Evolutionary conservation across 106 monocot species (phyloP).

Genomic region (Hemerocallis citrina): DNA sequence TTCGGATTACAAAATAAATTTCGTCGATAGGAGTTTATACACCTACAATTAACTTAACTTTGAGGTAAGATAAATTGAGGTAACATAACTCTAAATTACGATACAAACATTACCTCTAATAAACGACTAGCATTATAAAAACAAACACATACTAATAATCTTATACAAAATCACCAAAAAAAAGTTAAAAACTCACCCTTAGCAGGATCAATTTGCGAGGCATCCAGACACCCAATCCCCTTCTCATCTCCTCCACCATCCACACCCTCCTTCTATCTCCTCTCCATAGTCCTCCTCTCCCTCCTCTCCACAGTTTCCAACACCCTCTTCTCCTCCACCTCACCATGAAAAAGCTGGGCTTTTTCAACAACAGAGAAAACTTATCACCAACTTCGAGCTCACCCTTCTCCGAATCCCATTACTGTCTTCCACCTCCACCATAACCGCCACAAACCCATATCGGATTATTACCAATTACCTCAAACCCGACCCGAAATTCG

Average conservation of each 20-base stretch:
- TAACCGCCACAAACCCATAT: neutral
- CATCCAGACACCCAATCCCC: slow-evolving; percentile 4
- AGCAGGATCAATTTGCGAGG: slow-evolving; percentile 12
- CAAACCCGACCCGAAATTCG: neutral
- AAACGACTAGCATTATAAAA: no score
- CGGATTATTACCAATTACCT: slow-evolving; percentile 5
- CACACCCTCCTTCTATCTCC: slow-evolving; percentile 1
- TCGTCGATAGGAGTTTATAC: no score
- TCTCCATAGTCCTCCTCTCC: neutral
- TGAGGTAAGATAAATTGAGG: no score
- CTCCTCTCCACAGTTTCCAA: no score
- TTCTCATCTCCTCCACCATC: neutral
- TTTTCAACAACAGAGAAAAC: slow-evolving; percentile 7
- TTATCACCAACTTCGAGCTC: slow-evolving; percentile 5
- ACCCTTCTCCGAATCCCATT: slow-evolving; percentile 4
- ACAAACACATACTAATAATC: no score
- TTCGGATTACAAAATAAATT: no score
- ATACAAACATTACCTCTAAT: no score
- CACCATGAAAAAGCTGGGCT: slow-evolving; percentile 3
- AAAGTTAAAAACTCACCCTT: no score
- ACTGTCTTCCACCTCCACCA: slow-evolving; percentile 1
- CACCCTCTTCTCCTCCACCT: slow-evolving; percentile 2
- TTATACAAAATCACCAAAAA: no score
- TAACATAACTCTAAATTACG: no score
- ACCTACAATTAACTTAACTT: no score